Base-by-base conservation (phyloP, 2,329 filamentous ascomycete genomes). In the Pseudopyrenochaeta lycopersici region DNA sequence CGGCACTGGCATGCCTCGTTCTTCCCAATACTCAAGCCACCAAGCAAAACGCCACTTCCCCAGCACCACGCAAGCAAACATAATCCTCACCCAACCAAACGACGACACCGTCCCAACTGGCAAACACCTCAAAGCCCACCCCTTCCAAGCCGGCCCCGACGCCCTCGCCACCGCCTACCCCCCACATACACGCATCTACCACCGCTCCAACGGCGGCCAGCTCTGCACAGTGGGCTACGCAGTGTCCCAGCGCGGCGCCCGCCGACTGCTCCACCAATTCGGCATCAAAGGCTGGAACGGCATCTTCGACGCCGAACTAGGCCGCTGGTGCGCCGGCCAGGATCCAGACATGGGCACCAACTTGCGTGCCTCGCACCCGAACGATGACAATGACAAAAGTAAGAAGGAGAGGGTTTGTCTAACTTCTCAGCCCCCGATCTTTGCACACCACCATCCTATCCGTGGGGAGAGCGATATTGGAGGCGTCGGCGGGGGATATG, bases 401-500 rank as follows among this genome's bases (percentile, higher is more conserved):
- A 49, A 58, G 15, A 56, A 49, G 33, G 64, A 70, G 39, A 63
- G 68, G 40, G 62, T 68, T 4, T 72, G 68, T 54, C 3, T 72
- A 9, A 63, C 65, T 10, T 56, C 46, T 15, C 68, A 72, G 44
- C 68, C 67, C 43, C 68, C 68, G 0, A 62, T 72, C 12, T 70
- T 72, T 32, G 67, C 66, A 21, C 68, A 70, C 29, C 68, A 71
- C 58, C 68, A 70, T 56, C 68, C 68, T 7, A 53, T 61, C 53
- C 54, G 65, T 27, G 68, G 68, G 20, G 60, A 70, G 59, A 70
- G 67, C 41, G 68, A 70, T 64, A 71, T 70, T 49, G 67, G 67
- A 4, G 67, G 67, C 3, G 50, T 70, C 49, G 68, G 68, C 4
- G 68, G 68, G 12, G 68, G 68, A 36, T 71, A 70, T 65, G 68